Percentiles rank a stretch among this genome's conserved stretches.
Evolutionary conservation across 2,329 filamentous ascomycete species (phyloP).

Genomic region (Penicillium capsulatum): DNA sequence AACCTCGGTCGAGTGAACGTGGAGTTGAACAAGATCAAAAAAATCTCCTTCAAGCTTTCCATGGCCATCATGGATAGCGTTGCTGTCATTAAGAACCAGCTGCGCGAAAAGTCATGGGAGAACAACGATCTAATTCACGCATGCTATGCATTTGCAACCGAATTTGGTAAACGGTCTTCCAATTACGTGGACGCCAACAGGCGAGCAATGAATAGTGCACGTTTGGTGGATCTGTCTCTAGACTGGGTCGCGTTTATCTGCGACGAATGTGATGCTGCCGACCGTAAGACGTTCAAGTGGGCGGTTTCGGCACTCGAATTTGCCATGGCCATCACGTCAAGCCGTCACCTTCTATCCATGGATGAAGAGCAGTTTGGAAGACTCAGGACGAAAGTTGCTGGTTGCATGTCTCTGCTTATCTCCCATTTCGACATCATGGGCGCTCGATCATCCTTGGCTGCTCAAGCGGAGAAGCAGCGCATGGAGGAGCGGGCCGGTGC

Average conservation of each 20-base stretch:
- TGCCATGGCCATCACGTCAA: constrained; percentile 93
- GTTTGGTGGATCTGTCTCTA: constrained; percentile 84
- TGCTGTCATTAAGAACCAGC: constrained; percentile 83
- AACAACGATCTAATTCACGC: constrained; percentile 96
- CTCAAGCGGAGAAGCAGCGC: constrained; percentile 86
- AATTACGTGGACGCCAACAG: constrained; percentile 95
- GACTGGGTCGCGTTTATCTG: constrained; percentile 99
- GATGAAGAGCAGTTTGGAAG: constrained; percentile 81
- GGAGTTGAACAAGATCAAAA: constrained; percentile 88
- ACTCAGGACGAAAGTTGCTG: constrained; percentile 82
- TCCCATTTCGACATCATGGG: constrained; percentile 99
- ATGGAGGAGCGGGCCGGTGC: constrained; percentile 76
- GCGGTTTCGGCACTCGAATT: constrained; percentile 93
- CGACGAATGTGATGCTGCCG: constrained; percentile 89
- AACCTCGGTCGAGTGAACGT: constrained; percentile 89
- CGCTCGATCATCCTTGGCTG: constrained; percentile 84
- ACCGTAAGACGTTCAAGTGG: constrained; percentile 96
- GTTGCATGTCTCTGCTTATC: constrained; percentile 95
- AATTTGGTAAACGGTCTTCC: constrained; percentile 92
- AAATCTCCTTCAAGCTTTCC: constrained; percentile 91
- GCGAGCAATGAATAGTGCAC: constrained; percentile 94
- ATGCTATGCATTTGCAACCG: constrained; percentile 97
- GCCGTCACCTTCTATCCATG: constrained; percentile 86
- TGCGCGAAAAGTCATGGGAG: constrained; percentile 63
- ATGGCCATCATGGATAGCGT: constrained; percentile 99